Conservation (phyloP, 768 basidiomycete genomes). For the Pluteus cervinus region DNA sequence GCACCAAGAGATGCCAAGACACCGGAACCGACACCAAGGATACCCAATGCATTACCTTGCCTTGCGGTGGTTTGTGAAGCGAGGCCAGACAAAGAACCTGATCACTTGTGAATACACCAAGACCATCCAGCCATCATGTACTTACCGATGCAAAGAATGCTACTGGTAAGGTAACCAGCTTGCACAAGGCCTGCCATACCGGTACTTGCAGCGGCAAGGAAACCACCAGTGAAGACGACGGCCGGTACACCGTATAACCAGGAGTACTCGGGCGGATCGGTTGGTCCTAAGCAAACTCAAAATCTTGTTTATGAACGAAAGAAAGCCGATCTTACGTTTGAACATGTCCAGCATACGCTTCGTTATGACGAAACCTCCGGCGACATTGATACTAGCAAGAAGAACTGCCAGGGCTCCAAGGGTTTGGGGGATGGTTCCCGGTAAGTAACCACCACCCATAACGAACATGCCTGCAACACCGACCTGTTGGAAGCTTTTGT, state of each 20-base stretch:
- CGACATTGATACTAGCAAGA: slow-evolving; percentile 81
- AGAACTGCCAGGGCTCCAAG: slow-evolving; percentile 83
- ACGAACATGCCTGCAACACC: slow-evolving; percentile 84
- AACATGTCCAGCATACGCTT: slow-evolving; percentile 95
- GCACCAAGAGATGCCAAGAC: slow-evolving; percentile 77
- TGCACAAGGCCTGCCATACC: slow-evolving; percentile 85
- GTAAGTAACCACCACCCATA: slow-evolving; percentile 85
- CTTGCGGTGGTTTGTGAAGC: slow-evolving; percentile 77
- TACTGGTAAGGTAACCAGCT: slow-evolving; percentile 82
- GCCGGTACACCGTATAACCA: slow-evolving; percentile 81
- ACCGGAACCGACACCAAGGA: slow-evolving; percentile 79
- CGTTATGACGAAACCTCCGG: slow-evolving; percentile 84
- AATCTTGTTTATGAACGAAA: slow-evolving; percentile 3
- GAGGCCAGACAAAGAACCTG: slow-evolving; percentile 76
- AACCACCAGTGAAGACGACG: slow-evolving; percentile 77
- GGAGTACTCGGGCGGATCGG: slow-evolving; percentile 84
- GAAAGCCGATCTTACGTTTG: slow-evolving; percentile 46
- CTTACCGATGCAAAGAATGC: slow-evolving; percentile 78
- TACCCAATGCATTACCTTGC: slow-evolving; percentile 84
- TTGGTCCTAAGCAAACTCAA: slow-evolving; percentile 45
- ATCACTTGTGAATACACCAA: not conserved
- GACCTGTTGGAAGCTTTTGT: slow-evolving; percentile 31
- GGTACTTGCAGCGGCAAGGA: slow-evolving; percentile 74
- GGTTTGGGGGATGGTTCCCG: slow-evolving; percentile 73
- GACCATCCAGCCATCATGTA: not conserved